These are phyloP conservation scores for Leccinum olivaceopallidum DNA, from an alignment of 768 basidiomycete genomes.

Conservation along the genomic window DNA sequence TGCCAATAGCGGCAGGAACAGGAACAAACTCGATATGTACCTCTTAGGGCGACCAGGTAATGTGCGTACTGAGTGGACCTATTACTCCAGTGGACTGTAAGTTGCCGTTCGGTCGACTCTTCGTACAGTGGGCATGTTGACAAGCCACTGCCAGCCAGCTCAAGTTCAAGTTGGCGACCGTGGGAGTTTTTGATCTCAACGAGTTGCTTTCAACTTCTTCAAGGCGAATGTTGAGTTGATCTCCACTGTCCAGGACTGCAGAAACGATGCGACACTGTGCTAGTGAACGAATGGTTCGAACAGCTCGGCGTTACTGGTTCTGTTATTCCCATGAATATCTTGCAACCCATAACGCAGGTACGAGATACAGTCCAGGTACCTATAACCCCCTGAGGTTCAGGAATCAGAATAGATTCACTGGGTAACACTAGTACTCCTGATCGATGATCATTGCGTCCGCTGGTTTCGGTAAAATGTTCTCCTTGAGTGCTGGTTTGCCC, in stretches of 20 bases:
- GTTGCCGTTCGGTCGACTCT: too few species aligned
- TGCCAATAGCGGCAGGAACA: too few species aligned
- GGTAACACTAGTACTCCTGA: conserved; percentile 30
- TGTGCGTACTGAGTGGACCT: too few species aligned
- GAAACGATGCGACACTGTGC: conserved; percentile 38
- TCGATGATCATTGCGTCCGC: conserved; percentile 39
- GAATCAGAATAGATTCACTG: conserved; percentile 9
- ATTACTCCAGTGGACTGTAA: too few species aligned
- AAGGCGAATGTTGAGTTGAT: conserved; percentile 49
- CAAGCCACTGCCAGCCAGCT: too few species aligned
- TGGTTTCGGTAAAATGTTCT: conserved; percentile 41
- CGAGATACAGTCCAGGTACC: neutral
- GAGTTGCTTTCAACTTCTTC: too few species aligned
- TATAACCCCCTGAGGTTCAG: too few species aligned
- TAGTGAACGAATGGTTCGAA: conserved; percentile 42
- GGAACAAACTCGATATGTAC: too few species aligned
- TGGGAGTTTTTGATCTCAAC: too few species aligned
- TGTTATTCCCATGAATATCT: conserved; percentile 24
- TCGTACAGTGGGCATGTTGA: too few species aligned
- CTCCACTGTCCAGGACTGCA: conserved; percentile 31
- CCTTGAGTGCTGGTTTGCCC: conserved; percentile 31
- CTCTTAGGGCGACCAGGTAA: too few species aligned
- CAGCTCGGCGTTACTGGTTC: conserved; percentile 31
- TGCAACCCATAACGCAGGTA: conserved; percentile 17
- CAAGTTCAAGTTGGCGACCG: too few species aligned